phyloP scores from a whole-genome alignment of 768 basidiomycete genomes.

The Sarcomyxa edulis region DNA sequence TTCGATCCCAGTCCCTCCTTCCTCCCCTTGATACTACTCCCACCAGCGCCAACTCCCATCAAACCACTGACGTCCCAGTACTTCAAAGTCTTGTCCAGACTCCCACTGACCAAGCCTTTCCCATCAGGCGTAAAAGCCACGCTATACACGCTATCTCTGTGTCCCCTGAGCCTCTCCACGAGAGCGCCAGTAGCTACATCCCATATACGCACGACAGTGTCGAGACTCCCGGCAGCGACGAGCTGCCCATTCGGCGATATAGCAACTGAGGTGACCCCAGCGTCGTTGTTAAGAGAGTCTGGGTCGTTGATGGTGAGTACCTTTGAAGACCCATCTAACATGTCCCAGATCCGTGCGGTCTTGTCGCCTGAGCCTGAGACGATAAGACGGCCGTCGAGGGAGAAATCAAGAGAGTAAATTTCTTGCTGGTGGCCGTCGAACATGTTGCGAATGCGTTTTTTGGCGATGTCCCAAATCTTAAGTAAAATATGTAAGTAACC shows the following conservation, averaged over 20 bases:
- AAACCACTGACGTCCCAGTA: conserved; percentile 83
- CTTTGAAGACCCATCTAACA: conserved; percentile 27
- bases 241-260: conserved; percentile 69
- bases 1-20: conserved; percentile 38
- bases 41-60: conserved; percentile 51
- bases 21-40: conserved; percentile 34
- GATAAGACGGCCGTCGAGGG: conserved; percentile 66
- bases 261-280: conserved; percentile 76
- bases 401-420: conserved; percentile 91
- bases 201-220: conserved; percentile 68
- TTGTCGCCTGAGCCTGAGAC: conserved; percentile 73
- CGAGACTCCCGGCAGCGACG: conserved; percentile 42
- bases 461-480: conserved; percentile 87
- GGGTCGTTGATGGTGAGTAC: conserved; percentile 48
- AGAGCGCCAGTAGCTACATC: conserved; percentile 61
- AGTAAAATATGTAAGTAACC: background rate
- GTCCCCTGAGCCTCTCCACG: conserved; percentile 73
- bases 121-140: conserved; percentile 94
- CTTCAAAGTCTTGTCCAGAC: conserved; percentile 84
- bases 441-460: conserved; percentile 62
- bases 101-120: conserved; percentile 85
- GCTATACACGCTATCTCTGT: conserved; percentile 82
- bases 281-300: conserved; percentile 31
- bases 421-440: conserved; percentile 87
- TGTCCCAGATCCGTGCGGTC: conserved; percentile 26